Conservation (phyloP, 2,329 filamentous ascomycete species). For the Claviceps purpurea region DNA sequence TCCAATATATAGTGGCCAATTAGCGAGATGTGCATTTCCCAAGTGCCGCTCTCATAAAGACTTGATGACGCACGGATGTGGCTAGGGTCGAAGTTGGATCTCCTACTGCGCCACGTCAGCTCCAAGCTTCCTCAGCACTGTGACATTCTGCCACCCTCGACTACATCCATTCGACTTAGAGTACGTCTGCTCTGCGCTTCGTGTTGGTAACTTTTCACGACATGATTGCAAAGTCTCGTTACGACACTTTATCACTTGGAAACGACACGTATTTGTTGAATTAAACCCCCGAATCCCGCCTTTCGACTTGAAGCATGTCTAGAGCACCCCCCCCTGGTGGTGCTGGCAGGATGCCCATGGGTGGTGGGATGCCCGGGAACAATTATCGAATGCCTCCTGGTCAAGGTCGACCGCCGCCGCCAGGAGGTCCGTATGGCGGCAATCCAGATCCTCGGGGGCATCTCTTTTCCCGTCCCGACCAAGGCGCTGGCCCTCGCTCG, state of each 20-base stretch:
- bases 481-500: constrained; percentile 12
- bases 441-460: constrained; percentile 15
- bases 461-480: constrained; percentile 13
- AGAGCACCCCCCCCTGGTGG: constrained; percentile 14
- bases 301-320: constrained; percentile 16
- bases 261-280: not conserved
- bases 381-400: constrained; percentile 14
- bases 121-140: not conserved
- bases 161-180: not conserved
- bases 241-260: not conserved
- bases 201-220: not conserved
- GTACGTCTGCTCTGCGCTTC: not conserved
- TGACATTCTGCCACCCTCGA: constrained; percentile 1
- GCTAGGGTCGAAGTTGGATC: not conserved
- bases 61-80: not conserved
- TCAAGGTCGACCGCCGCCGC: constrained; percentile 9
- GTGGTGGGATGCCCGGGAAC: constrained; percentile 16
- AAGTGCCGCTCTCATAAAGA: not conserved
- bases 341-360: constrained; percentile 13
- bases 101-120: not conserved
- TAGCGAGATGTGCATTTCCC: too few relatives aligned
- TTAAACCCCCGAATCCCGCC: not conserved
- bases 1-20: too few relatives aligned
- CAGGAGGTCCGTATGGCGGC: constrained; percentile 8
- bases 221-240: not conserved